These are phyloP conservation scores for Xerocomus subilludens DNA, from an alignment of 1,284 basidiomycete genomes.

Conservation along the genomic window DNA sequence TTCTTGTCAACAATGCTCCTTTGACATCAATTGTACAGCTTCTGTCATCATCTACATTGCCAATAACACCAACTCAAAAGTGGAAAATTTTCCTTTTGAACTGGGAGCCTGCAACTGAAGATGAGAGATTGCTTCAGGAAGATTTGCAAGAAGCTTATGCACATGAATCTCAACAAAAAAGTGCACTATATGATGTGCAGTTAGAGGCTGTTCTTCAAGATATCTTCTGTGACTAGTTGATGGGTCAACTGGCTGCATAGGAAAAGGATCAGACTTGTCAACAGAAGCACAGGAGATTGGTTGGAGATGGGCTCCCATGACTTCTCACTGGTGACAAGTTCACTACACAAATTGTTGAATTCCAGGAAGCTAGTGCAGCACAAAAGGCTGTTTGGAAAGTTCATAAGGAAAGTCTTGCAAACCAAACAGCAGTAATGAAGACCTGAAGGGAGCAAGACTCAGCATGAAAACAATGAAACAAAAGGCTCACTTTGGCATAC, in stretches of 20 bases:
- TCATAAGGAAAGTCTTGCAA: background rate
- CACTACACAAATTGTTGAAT: background rate
- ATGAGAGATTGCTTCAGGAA: background rate
- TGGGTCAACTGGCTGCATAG: background rate
- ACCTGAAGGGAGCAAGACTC: background rate
- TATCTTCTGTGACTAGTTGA: background rate
- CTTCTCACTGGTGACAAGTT: background rate
- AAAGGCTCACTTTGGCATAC: background rate
- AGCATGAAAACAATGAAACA: background rate
- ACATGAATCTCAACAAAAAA: background rate
- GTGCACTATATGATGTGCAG: background rate
- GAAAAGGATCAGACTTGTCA: background rate
- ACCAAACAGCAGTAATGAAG: background rate
- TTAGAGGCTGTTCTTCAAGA: background rate
- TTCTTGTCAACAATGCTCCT: background rate
- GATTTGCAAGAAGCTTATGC: background rate
- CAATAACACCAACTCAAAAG: background rate
- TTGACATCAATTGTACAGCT: background rate
- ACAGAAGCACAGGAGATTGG: background rate
- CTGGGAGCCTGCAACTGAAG: background rate
- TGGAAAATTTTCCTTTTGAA: background rate
- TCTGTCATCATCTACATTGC: background rate
- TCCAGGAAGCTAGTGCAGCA: background rate
- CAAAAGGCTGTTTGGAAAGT: background rate
- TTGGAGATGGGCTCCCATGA: background rate